A percentile compares a stretch with the other conserved stretches of the same genome.
Conservation (phyloP, 768 basidiomycete genomes). For the Tylopilus rubrobrunneus region DNA sequence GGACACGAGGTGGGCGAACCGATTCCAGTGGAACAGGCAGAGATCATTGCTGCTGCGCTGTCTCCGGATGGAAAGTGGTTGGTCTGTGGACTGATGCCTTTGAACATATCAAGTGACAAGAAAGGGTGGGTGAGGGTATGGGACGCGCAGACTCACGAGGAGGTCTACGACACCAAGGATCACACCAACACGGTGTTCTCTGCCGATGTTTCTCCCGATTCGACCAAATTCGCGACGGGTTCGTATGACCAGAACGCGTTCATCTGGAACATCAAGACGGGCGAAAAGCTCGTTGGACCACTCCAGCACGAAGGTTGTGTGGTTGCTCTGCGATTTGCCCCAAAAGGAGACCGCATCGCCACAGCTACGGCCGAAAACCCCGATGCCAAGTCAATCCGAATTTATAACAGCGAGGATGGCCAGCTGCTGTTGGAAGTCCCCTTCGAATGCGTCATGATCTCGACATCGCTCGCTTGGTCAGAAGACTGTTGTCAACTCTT, state of each 20-base stretch:
- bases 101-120: too few relatives aligned
- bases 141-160: background rate
- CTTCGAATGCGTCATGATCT: background rate
- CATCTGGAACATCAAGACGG: background rate
- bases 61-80: background rate
- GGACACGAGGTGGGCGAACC: background rate
- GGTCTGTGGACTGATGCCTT: background rate
- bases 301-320: background rate
- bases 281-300: background rate
- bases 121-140: background rate
- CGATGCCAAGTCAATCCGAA: background rate
- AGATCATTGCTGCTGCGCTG: background rate
- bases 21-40: background rate
- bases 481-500: background rate
- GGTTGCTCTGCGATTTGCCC: background rate
- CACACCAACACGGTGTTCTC: background rate
- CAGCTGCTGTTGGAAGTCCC: background rate
- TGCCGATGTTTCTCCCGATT: background rate
- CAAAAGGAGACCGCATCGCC: slow-evolving; percentile 1
- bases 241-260: background rate
- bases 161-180: background rate
- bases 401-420: background rate
- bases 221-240: background rate
- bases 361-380: background rate
- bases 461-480: background rate